Base-by-base conservation (phyloP, 148 eudicot species). In the Gaultheria prostrata region DNA sequence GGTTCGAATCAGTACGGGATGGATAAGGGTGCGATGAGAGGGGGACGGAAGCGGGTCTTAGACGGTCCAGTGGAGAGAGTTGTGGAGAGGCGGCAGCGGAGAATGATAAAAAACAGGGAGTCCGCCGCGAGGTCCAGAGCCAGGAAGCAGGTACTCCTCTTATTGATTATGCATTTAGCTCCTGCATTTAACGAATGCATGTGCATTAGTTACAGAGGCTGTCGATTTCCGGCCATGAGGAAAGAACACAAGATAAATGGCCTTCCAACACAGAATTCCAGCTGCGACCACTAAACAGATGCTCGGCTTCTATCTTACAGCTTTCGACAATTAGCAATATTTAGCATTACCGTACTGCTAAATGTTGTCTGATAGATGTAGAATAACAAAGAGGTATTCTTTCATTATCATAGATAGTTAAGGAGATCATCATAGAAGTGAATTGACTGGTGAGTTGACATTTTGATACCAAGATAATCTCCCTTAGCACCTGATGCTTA, bases 121-220 rank as follows among this genome's bases (percentile, higher is more conserved):
- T 96, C 99, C 0, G 99, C 99, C 0, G 99, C 99, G 3, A 87
- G 99, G 87, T 96, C 99, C 10, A 85, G 99, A 85, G 99, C 99
- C 56, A 87, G 99, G 84, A 96, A 94, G 72, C 99, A 94, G 97
- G 98, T 95, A 80, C 32, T 13, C 30, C 24, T 70, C 39, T 70
- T 18, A 70, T 32, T 11, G 39, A 8, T 59, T 11, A n/a, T 59
- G 67, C 28, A 21, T 57, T 57, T 6, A n/a, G 67, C 67, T n/a
- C 9, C 10, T n/a, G 26, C 28, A n/a, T 9, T 3, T 30, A 21
- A 18, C 30, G 9, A 18, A 56, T 56, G 7, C 30, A 28, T 9
- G 70, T 30, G 10, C 70, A 9, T 63, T 0, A 24, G 26, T 24
- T 63, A 63, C 26, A 63, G 70, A 24, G 30, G 13, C 26, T 8